Conservation (phyloP, 2,329 filamentous ascomycete genomes). For the Fusarium scirpi region DNA sequence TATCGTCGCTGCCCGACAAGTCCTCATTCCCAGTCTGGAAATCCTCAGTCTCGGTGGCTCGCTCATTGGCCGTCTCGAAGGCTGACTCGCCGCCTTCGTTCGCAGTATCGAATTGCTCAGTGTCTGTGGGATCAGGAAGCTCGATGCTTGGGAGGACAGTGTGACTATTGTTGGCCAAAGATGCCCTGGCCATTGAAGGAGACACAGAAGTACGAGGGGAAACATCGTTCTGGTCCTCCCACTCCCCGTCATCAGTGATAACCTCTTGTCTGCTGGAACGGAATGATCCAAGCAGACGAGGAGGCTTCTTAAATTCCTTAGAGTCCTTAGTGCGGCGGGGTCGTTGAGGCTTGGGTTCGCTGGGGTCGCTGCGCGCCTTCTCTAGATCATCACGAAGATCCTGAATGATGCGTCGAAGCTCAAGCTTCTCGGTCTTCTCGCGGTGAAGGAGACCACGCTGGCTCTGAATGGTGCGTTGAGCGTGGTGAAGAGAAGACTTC, state of each 20-base stretch:
- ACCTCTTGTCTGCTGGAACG: slow-evolving; percentile 83
- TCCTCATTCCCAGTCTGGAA: slow-evolving; percentile 95
- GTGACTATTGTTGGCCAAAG: slow-evolving; percentile 35
- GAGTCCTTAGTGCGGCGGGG: slow-evolving; percentile 73
- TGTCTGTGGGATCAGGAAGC: slow-evolving; percentile 56
- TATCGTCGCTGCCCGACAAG: slow-evolving; percentile 82
- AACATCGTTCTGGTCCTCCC: slow-evolving; percentile 80
- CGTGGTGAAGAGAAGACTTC: slow-evolving; percentile 92
- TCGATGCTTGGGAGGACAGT: slow-evolving; percentile 32
- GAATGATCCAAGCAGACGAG: slow-evolving; percentile 79
- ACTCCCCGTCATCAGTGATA: slow-evolving; percentile 82
- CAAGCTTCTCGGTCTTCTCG: slow-evolving; percentile 98
- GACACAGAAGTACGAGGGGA: slow-evolving; percentile 46
- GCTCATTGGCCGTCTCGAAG: slow-evolving; percentile 80
- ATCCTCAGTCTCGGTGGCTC: slow-evolving; percentile 87
- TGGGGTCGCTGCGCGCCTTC: slow-evolving; percentile 69
- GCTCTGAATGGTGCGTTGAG: slow-evolving; percentile 96
- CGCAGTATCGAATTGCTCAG: slow-evolving; percentile 82
- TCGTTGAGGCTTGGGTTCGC: slow-evolving; percentile 62
- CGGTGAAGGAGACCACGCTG: slow-evolving; percentile 94
- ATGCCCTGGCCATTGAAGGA: slow-evolving; percentile 32
- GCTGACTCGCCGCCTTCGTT: slow-evolving; percentile 78
- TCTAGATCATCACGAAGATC: slow-evolving; percentile 94
- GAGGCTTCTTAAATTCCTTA: slow-evolving; percentile 82
- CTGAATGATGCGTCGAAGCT: slow-evolving; percentile 93